Conservation (phyloP, 176 grass and related monocot genomes). For the Otatea glauca region DNA sequence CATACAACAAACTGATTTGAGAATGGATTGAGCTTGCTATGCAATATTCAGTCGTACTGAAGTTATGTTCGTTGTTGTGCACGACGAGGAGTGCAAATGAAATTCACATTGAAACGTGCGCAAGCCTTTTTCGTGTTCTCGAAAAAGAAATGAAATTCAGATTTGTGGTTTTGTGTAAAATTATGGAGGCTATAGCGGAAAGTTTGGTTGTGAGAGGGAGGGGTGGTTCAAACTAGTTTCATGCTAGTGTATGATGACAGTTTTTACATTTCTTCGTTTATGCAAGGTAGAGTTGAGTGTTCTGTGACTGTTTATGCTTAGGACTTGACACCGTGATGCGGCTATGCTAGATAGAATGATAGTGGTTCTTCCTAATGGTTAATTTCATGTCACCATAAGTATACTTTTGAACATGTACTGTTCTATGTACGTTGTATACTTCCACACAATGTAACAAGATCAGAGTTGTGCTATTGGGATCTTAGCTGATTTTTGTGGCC, state of each 20-base stretch:
- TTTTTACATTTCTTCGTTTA: background rate
- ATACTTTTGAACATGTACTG: background rate
- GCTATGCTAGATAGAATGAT: slow-evolving; percentile 13
- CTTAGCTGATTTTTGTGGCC: background rate
- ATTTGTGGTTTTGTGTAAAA: background rate
- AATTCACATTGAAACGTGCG: background rate
- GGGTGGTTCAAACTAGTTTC: background rate
- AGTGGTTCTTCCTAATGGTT: background rate
- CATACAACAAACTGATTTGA: background rate
- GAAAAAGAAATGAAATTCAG: background rate
- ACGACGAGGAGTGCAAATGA: background rate
- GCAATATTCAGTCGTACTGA: background rate
- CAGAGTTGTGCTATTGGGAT: background rate
- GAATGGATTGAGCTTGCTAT: background rate
- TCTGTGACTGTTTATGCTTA: background rate
- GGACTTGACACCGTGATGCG: background rate
- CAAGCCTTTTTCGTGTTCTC: too few relatives aligned
- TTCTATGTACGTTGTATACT: background rate
- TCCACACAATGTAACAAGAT: background rate
- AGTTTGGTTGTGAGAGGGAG: background rate
- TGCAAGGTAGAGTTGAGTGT: background rate
- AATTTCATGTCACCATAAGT: background rate
- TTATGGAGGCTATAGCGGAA: background rate
- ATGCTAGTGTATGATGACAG: background rate
- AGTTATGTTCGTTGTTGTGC: slow-evolving; percentile 17